These are phyloP conservation scores for Neopestalotiopsis clavispora DNA, from an alignment of 2,329 filamentous ascomycete species.

Conservation along the genomic window DNA sequence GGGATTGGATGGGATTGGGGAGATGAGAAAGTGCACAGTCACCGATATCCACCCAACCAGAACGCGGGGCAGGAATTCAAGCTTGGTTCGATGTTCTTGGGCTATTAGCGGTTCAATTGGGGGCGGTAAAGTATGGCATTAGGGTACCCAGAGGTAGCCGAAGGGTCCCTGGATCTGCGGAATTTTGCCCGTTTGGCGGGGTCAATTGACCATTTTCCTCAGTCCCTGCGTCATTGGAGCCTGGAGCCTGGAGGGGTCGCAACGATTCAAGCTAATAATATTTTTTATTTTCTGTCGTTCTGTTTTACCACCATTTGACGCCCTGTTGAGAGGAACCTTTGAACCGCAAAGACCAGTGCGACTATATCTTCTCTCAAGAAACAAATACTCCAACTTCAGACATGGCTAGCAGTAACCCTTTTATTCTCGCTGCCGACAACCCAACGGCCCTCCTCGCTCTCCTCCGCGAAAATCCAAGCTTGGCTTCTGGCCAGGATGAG, in stretches of 20 bases:
- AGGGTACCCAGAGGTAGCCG: background rate
- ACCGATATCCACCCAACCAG: background rate
- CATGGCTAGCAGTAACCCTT: constrained; percentile 63
- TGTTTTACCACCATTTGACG: background rate
- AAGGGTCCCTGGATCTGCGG: constrained; percentile 5
- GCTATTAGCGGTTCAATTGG: constrained; percentile 1
- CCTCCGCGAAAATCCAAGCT: constrained; percentile 73
- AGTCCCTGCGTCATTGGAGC: constrained; percentile 10
- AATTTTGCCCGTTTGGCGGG: constrained; percentile 14
- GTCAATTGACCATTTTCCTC: background rate
- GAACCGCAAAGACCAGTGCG: too few species aligned
- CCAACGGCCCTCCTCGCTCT: constrained; percentile 74
- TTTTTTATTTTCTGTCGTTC: constrained; percentile 1
- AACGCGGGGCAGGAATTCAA: background rate
- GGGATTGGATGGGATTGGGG: background rate
- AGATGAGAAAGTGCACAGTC: background rate
- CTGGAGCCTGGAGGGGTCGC: background rate
- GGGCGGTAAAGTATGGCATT: constrained; percentile 16
- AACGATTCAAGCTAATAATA: background rate
- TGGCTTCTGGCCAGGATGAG: constrained; percentile 82
- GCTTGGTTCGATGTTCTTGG: background rate
- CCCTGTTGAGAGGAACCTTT: background rate
- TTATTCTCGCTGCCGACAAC: constrained; percentile 82
- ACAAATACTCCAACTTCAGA: background rate
- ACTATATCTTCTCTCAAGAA: too few species aligned